These are phyloP conservation scores for Diaporthe helianthi DNA, from an alignment of 2,329 filamentous ascomycete species.

Conservation along the genomic window DNA sequence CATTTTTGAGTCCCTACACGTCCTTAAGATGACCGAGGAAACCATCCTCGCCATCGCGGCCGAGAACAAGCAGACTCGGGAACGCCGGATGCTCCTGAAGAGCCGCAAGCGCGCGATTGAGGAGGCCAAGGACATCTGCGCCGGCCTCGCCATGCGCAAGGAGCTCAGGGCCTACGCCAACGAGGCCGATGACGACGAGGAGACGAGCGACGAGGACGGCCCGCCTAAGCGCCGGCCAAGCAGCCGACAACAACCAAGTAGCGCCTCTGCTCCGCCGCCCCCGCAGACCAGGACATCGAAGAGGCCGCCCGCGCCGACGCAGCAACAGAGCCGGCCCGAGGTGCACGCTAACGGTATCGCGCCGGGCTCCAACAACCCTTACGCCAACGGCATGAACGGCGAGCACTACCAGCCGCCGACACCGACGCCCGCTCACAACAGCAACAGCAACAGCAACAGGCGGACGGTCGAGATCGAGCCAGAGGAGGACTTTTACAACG, in stretches of 20 bases:
- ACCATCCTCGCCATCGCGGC: conserved; percentile 58
- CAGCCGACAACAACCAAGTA: background rate
- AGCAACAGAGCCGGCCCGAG: conserved; percentile 5
- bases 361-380: conserved; percentile 23
- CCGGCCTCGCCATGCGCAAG: conserved; percentile 59
- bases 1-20: conserved; percentile 60
- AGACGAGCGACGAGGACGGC: conserved; percentile 31
- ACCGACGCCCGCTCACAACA: conserved; percentile 12
- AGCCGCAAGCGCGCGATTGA: conserved; percentile 58
- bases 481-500: conserved; percentile 37
- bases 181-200: conserved; percentile 42
- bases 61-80: conserved; percentile 60
- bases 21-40: conserved; percentile 53
- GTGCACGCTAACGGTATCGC: conserved; percentile 22
- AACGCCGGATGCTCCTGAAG: conserved; percentile 56
- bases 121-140: conserved; percentile 57
- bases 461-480: conserved; percentile 33
- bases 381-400: conserved; percentile 25
- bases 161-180: conserved; percentile 49
- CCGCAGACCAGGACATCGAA: conserved; percentile 8
- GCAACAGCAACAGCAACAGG: conserved; percentile 16
- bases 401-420: conserved; percentile 28
- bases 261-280: conserved; percentile 1
- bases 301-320: background rate
- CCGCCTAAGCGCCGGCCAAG: background rate